Evolutionary conservation across 2,329 filamentous ascomycete species (phyloP), one percentile per base, ranked within the genome.

Genomic region (Fusarium nygamai): DNA sequence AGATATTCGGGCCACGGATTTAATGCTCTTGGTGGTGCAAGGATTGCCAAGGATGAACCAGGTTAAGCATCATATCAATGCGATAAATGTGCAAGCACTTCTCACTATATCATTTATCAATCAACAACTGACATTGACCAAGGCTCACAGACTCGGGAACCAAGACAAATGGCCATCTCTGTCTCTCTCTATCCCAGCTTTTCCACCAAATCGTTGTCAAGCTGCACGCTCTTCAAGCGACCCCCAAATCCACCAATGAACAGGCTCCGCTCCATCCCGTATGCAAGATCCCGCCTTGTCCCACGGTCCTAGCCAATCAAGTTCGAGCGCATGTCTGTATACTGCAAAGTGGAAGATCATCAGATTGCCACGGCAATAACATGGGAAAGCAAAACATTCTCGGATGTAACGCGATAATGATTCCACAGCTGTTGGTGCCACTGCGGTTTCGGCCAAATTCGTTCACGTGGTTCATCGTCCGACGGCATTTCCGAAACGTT

Each of bases 381-480:
- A 36, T 65, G 67, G 67, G 14, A 59, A 70, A 58, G 43, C 27
- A 22, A 20, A 33, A 8, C 36, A 33, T 17, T 46, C 19, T 33
- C 33, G 44, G 46, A 51, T 43, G 39, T 53, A 70, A 64, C 64
- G 20, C 27, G 44, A 69, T 22, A 24, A 34, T 59, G 56, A 50
- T 59, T 59, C 56, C 56, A 50, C 24, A 34, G 29, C 44, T 47
- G 17, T 10, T 22, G 22, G 47, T 50, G 27, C 20, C 43, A 22
- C 29, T 60, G 53, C 53, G 64, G 48, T 59, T 60, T 72, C 66
- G 69, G 69, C 62, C 64, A 41, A 54, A 14, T 22, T 31, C 27
- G 43, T 19, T 69, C 74, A 75, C 74, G 63, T 75, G 72, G 69
- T 34, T 51, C 64, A 61, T 75, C 61, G 62, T 47, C 51, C 63